phyloP scores from a whole-genome alignment of 495 filamentous ascomycete species.

The Neurospora sublineolata region DNA sequence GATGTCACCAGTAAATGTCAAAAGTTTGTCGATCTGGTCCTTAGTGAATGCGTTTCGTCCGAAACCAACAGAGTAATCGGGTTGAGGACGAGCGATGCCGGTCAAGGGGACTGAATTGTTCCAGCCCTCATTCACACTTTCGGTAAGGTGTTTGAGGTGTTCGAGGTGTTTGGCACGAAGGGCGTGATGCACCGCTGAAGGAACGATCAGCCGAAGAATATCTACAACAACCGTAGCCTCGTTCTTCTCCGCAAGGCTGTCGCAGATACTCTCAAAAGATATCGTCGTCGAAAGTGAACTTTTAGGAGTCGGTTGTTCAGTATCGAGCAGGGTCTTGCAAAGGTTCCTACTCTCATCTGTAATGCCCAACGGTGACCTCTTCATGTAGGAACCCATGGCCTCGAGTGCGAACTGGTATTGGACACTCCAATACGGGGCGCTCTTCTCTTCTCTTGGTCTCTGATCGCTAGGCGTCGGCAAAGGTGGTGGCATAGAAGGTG shows the following conservation, averaged over 20 bases:
- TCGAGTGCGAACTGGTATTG: background rate
- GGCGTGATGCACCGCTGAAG: background rate
- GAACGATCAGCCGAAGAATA: constrained; percentile 11
- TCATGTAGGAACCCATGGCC: background rate
- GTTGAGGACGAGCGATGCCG: constrained; percentile 24
- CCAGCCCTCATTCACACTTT: constrained; percentile 36
- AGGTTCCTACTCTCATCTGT: background rate
- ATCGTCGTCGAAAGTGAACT: background rate
- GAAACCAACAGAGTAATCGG: constrained; percentile 29
- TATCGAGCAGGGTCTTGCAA: background rate
- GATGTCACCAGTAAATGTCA: constrained; percentile 22
- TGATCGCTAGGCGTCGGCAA: background rate
- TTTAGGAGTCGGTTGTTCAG: background rate
- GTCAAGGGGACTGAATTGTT: constrained; percentile 23
- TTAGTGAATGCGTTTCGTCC: constrained; percentile 28
- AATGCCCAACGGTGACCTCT: background rate
- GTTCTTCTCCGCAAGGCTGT: background rate
- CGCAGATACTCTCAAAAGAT: background rate
- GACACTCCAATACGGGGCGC: background rate
- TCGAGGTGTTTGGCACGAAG: background rate
- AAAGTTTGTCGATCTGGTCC: constrained; percentile 29
- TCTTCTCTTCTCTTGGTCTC: background rate
- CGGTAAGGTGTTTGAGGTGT: constrained; percentile 13
- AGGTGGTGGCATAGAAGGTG: background rate
- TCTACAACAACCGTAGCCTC: background rate